Evolutionary conservation across 2,329 filamentous ascomycete species (phyloP), one percentile per base, ranked within the genome.

Genomic region (Clarireedia paspali): DNA sequence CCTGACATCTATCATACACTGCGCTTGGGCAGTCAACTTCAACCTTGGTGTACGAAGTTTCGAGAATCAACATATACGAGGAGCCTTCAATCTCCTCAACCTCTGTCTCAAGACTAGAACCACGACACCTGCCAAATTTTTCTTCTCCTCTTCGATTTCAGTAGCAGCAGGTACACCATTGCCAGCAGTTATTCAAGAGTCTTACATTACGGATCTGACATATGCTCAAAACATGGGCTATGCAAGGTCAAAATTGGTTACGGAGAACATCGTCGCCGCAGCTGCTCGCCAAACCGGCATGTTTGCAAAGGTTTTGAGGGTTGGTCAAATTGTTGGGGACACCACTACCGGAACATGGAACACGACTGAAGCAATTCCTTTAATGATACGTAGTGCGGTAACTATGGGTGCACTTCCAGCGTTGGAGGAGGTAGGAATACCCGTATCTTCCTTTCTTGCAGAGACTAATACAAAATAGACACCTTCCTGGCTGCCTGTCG

Each of bases 11-110:
- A 71, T 79, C 20, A 75, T 81, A 26, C 77, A 81, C 68, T 72
- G 72, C 58, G 77, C 78, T 0, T 81, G 78, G 78, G 70, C 76
- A 1, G 79, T 82, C 27, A 81, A 82, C 64, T 82, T 82, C 70
- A 81, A 79, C 64, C 72, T 81, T 60, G 69, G 70, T 0, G 70
- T 82, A 1, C 68, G 70, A 2, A 77, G 72, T 52, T 81, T 82
- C 59, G 78, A 79, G 48, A 63, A 68, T 6, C 59, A 63, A 23
- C 69, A 77, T 58, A 72, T 82, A 20, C 67, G 63, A 2, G 76
- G 75, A 0, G 70, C 74, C 1, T 64, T 66, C 1, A 74, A 79
- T 48, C 69, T 81, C 1, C 68, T 78, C 14, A 59, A 63, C 0
- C 49, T 78, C 0, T 71, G 69, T 12, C 65, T 69, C 9, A 57